Percentiles rank a stretch among this genome's conserved stretches.
Evolutionary conservation across 305 asterid genomes (phyloP).

Genomic region (Fraxinus nigra): DNA sequence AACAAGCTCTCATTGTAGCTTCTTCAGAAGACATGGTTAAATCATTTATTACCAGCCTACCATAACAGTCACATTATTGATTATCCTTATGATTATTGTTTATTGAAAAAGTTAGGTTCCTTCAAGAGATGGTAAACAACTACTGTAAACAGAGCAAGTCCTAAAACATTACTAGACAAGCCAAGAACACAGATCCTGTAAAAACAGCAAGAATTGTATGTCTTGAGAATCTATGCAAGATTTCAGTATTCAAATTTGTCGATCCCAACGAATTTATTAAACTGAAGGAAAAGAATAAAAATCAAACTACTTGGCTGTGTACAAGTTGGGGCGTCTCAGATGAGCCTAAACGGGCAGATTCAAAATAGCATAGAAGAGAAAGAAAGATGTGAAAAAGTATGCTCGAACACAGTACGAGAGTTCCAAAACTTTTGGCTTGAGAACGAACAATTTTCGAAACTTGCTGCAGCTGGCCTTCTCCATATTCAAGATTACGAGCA

Average conservation of each 20-base stretch:
- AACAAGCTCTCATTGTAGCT: neutral
- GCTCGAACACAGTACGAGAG: neutral
- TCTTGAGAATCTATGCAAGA: neutral
- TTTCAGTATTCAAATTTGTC: constrained; percentile 4
- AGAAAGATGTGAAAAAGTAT: neutral
- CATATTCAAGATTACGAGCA: constrained; percentile 6
- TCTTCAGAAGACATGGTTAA: neutral
- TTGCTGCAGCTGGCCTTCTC: constrained; percentile 14
- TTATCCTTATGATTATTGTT: too few relatives aligned
- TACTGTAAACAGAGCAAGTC: neutral
- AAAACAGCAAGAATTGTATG: constrained; percentile 13
- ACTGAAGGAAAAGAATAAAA: neutral
- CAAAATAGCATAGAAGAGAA: neutral
- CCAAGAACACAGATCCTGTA: neutral
- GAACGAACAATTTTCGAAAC: constrained; percentile 13
- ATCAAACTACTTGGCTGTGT: constrained; percentile 5
- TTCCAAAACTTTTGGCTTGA: neutral
- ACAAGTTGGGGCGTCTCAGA: neutral
- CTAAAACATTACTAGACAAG: neutral
- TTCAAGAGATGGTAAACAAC: neutral
- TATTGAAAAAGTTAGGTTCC: neutral
- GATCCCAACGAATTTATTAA: neutral
- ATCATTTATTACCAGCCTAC: neutral
- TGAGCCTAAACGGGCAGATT: neutral
- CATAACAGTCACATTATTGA: neutral